Conservation (phyloP, 2,329 filamentous ascomycete genomes). For the Gremmenia infestans region DNA sequence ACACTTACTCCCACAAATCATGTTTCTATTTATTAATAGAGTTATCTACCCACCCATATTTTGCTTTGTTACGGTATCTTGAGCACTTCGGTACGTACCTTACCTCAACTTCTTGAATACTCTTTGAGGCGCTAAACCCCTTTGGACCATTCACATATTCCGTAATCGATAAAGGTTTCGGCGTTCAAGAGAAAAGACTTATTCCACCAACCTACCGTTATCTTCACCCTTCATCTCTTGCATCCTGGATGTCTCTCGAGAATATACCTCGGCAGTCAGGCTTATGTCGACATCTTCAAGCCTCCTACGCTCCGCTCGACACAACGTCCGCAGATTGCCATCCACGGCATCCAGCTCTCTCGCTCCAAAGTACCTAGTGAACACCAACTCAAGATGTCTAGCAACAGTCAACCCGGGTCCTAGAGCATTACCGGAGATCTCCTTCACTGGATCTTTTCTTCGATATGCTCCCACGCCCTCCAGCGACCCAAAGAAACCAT, state of each 20-base stretch:
- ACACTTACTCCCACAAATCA: too few species aligned
- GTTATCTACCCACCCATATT: too few species aligned
- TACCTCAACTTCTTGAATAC: not conserved
- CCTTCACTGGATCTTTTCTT: conserved; percentile 39
- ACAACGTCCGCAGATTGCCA: conserved; percentile 17
- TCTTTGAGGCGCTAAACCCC: too few species aligned
- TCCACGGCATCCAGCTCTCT: conserved; percentile 6
- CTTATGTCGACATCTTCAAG: conserved; percentile 30
- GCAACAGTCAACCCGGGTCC: conserved; percentile 24
- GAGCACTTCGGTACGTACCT: too few species aligned
- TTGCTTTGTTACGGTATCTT: too few species aligned
- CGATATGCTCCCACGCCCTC: conserved; percentile 9
- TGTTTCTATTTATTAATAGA: too few species aligned
- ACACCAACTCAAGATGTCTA: conserved; percentile 15
- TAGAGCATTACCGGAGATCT: conserved; percentile 34
- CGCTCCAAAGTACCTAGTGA: conserved; percentile 2
- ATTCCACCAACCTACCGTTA: not conserved
- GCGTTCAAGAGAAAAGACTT: too few species aligned
- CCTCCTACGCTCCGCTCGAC: conserved; percentile 20
- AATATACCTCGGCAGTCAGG: conserved; percentile 9
- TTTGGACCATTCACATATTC: not conserved
- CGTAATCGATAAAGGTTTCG: conserved; percentile 3
- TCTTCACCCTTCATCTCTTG: not conserved
- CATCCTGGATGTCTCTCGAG: conserved; percentile 20
- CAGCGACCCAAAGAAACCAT: conserved; percentile 33